A percentile compares a stretch with the other conserved stretches of the same genome.
Evolutionary conservation across 2,329 filamentous ascomycete genomes (phyloP).

Genomic region (Paecilomyces variotii): DNA sequence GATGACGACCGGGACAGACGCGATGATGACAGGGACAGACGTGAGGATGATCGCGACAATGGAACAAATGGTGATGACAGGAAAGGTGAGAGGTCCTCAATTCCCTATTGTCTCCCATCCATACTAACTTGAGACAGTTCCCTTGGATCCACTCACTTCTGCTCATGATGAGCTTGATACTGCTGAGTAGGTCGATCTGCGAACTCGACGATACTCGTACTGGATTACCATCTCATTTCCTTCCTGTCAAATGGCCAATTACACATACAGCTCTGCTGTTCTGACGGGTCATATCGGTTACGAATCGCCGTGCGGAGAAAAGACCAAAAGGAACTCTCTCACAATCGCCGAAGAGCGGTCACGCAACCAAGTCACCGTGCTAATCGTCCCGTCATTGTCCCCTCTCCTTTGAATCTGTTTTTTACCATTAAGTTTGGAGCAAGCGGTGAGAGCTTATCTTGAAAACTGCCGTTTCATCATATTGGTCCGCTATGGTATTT

Average conservation of each 20-base stretch:
- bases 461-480: neutral
- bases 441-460: neutral
- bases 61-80: constrained; percentile 75
- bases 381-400: neutral
- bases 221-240: neutral
- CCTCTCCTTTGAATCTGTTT: constrained; percentile 1
- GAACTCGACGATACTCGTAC: constrained; percentile 3
- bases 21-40: constrained; percentile 62
- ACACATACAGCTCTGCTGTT: neutral
- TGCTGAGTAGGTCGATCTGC: constrained; percentile 56
- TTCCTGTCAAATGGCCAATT: neutral
- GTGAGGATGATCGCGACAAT: constrained; percentile 54
- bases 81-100: constrained; percentile 58
- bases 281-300: neutral
- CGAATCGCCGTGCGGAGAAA: neutral
- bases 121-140: constrained; percentile 26
- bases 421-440: constrained; percentile 6
- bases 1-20: constrained; percentile 56
- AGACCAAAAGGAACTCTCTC: neutral
- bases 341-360: neutral
- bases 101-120: constrained; percentile 11
- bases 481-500: constrained; percentile 15
- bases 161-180: constrained; percentile 93
- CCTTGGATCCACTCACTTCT: constrained; percentile 69
- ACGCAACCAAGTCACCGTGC: neutral